A percentile compares a stretch with the other conserved stretches of the same genome.
Evolutionary conservation across 1,284 basidiomycete species (phyloP).

Genomic region (Mycena sp.): DNA sequence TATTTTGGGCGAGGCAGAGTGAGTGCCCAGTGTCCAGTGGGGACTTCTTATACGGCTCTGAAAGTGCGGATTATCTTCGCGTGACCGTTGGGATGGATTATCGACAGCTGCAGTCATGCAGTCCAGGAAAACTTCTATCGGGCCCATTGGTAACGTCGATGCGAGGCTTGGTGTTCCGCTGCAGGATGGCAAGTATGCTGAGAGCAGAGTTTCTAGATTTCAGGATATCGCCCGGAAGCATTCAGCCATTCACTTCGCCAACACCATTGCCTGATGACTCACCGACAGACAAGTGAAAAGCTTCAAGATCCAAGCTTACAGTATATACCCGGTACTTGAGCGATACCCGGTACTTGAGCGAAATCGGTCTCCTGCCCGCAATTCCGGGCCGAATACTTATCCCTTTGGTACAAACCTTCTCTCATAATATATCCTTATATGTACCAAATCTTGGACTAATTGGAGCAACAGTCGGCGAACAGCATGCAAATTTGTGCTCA

Average conservation of each 20-base stretch:
- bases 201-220: too few relatives aligned
- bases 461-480: not conserved
- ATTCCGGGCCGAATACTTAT: not conserved
- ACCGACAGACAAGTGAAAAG: too few relatives aligned
- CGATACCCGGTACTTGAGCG: conserved; percentile 1
- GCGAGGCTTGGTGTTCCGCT: too few relatives aligned
- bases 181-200: too few relatives aligned
- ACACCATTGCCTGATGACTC: too few relatives aligned
- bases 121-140: too few relatives aligned
- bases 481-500: not conserved
- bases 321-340: conserved; percentile 12
- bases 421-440: not conserved
- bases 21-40: not conserved
- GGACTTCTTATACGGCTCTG: not conserved
- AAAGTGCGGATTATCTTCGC: conserved; percentile 18
- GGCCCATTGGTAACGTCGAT: too few relatives aligned
- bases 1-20: not conserved
- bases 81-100: conserved; percentile 12
- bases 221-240: too few relatives aligned
- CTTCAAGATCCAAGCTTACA: conserved; percentile 1
- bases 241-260: too few relatives aligned
- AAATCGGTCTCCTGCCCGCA: not conserved
- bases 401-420: not conserved
- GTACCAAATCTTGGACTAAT: not conserved
- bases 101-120: too few relatives aligned